These are phyloP conservation scores for Cordyceps cicadae DNA, from an alignment of 2,329 filamentous ascomycete species.

Conservation along the genomic window DNA sequence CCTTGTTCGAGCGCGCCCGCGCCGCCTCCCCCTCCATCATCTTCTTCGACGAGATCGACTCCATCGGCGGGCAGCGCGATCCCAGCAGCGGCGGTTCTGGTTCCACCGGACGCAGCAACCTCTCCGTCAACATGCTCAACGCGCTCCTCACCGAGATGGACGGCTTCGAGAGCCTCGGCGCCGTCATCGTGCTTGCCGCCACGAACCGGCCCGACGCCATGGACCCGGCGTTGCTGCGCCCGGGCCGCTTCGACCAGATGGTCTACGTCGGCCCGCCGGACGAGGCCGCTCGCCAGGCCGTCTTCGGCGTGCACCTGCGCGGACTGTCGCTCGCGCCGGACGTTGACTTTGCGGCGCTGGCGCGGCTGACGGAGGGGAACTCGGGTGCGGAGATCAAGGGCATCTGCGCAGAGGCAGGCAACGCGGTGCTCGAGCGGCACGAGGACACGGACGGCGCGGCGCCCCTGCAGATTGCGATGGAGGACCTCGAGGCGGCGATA, in stretches of 20 bases:
- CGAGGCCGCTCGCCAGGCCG: conserved; percentile 62
- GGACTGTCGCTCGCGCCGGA: conserved; percentile 52
- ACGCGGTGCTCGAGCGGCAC: conserved; percentile 32
- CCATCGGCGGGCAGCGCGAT: conserved; percentile 54
- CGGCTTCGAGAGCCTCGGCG: conserved; percentile 75
- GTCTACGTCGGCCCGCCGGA: conserved; percentile 82
- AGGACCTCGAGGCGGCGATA: conserved; percentile 37
- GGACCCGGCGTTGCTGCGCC: conserved; percentile 76
- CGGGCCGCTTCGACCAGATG: conserved; percentile 75
- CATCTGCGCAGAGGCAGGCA: conserved; percentile 39
- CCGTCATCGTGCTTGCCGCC: conserved; percentile 80
- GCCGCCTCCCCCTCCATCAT: conserved; percentile 87
- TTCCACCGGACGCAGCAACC: conserved; percentile 20
- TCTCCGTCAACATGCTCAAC: conserved; percentile 73
- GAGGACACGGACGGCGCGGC: conserved; percentile 22
- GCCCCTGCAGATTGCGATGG: conserved; percentile 31
- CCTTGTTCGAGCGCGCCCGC: conserved; percentile 76
- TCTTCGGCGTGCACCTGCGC: conserved; percentile 60
- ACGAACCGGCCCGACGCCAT: conserved; percentile 85
- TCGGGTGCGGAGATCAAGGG: conserved; percentile 74
- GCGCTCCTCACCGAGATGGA: conserved; percentile 94
- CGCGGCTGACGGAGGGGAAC: conserved; percentile 61
- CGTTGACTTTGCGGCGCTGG: conserved; percentile 58
- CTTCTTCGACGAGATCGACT: conserved; percentile 95
- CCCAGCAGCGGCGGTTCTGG: conserved; percentile 32